Evolutionary conservation across 2,329 filamentous ascomycete species (phyloP).

Genomic region (Calonectria honghensis): DNA sequence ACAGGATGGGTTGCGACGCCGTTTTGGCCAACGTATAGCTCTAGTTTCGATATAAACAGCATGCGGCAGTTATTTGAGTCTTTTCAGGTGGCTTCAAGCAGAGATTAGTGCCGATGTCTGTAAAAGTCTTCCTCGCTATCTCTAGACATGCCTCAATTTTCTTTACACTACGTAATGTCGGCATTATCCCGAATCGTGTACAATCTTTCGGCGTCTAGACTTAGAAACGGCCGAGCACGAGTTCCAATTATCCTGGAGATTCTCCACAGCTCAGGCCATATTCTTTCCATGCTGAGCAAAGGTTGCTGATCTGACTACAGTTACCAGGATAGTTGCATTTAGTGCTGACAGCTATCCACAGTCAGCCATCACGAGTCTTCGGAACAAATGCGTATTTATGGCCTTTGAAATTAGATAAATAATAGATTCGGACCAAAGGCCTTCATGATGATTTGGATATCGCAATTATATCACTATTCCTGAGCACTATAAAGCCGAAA

Average conservation of each 20-base stretch:
- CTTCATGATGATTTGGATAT: rapidly evolving
- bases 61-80: not conserved
- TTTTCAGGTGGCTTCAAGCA: rapidly evolving
- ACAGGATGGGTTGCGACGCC: not conserved
- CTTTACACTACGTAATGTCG: not conserved
- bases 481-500: not conserved
- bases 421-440: rapidly evolving
- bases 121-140: not conserved
- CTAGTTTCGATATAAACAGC: not conserved
- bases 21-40: not conserved
- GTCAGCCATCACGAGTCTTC: not conserved
- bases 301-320: not conserved
- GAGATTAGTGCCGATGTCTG: not conserved
- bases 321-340: not conserved
- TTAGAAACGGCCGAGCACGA: not conserved
- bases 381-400: not conserved
- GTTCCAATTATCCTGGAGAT: not conserved
- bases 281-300: not conserved
- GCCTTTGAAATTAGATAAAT: not conserved
- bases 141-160: not conserved
- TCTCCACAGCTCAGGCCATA: not conserved
- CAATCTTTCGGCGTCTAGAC: not conserved
- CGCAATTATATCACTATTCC: not conserved
- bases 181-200: not conserved
- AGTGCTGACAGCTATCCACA: not conserved